Conservation (phyloP, 805 yeast genomes). For the Teunomyces lycoperdinae region DNA sequence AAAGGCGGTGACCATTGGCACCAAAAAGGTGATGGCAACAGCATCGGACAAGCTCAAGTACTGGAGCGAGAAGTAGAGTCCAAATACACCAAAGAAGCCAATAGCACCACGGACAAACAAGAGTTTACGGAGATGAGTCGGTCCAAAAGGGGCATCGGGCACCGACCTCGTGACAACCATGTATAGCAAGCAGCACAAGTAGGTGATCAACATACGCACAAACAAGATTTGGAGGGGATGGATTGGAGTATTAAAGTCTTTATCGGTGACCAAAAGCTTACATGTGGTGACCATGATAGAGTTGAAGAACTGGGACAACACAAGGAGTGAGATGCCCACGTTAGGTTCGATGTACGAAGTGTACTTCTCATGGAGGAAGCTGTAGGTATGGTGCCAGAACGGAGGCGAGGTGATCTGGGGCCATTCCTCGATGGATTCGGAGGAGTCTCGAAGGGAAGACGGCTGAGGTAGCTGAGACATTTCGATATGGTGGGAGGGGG, state of each 20-base stretch:
- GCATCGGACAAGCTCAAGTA: constrained; percentile 79
- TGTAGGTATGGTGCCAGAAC: neutral
- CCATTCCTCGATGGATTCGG: no score
- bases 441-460: no score
- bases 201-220: constrained; percentile 74
- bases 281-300: constrained; percentile 75
- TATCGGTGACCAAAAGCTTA: constrained; percentile 67
- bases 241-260: constrained; percentile 55
- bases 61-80: constrained; percentile 70
- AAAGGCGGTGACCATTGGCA: constrained; percentile 74
- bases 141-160: constrained; percentile 69
- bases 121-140: constrained; percentile 50
- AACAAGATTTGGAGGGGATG: constrained; percentile 78
- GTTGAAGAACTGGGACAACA: constrained; percentile 69
- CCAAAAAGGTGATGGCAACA: constrained; percentile 71
- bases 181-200: constrained; percentile 53
- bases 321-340: constrained; percentile 55
- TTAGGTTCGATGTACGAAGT: constrained; percentile 27
- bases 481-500: neutral
- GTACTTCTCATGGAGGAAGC: neutral
- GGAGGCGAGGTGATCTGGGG: neutral
- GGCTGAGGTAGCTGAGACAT: no score
- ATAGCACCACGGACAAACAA: constrained; percentile 61
- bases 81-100: constrained; percentile 76
- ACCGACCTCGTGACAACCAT: constrained; percentile 49